phyloP scores from a whole-genome alignment of 495 filamentous ascomycete species.

The Aspergillus cavernicola region DNA sequence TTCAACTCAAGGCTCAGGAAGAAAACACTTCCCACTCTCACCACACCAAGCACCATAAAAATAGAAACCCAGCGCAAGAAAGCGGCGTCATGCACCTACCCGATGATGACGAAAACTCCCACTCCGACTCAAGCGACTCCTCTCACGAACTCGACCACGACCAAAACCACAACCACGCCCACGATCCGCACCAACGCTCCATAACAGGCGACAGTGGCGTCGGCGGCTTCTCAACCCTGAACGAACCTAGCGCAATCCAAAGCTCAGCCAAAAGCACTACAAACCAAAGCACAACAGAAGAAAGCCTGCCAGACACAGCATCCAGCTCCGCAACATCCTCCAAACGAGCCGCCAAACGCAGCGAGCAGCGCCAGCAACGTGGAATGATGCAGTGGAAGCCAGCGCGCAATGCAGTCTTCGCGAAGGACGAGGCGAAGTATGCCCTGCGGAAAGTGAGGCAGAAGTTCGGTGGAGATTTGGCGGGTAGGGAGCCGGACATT shows the following conservation, averaged over 20 bases:
- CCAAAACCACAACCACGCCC: not conserved
- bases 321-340: conserved; percentile 16
- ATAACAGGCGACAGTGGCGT: not conserved
- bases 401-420: conserved; percentile 50
- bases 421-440: conserved; percentile 49
- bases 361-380: conserved; percentile 49
- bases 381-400: conserved; percentile 55
- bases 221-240: not conserved
- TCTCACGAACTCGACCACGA: not conserved
- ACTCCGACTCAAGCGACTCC: not conserved
- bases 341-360: conserved; percentile 41
- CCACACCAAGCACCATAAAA: not conserved
- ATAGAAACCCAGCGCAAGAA: not conserved
- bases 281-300: conserved; percentile 9
- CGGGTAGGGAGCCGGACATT: conserved; percentile 48
- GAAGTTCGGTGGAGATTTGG: conserved; percentile 43
- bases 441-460: conserved; percentile 44
- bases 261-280: conserved; percentile 13
- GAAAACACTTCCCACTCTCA: conserved; percentile 36
- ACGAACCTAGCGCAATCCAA: not conserved
- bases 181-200: not conserved
- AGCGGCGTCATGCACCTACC: not conserved
- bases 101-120: not conserved
- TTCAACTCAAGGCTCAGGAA: conserved; percentile 48
- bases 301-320: not conserved